A percentile compares a stretch with the other conserved stretches of the same genome.
Conservation (phyloP, 225 moss, liverwort and hornwort species). For the Antitrichia curtipendula region DNA sequence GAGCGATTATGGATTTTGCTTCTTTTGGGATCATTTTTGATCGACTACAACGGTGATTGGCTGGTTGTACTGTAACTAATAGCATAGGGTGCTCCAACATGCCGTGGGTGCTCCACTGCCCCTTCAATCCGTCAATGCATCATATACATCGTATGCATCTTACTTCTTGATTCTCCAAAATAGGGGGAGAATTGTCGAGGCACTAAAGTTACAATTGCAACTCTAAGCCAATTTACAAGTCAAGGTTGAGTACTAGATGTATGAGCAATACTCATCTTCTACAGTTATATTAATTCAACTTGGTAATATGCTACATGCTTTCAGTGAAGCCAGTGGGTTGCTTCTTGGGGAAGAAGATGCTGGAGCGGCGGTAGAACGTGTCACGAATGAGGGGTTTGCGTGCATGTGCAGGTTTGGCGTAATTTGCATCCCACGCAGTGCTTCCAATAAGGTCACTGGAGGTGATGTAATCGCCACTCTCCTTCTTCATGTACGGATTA, state of each 20-base stretch:
- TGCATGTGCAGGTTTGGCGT: conserved; percentile 78
- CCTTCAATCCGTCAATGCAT: neutral
- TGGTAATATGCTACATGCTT: neutral
- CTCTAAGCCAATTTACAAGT: neutral
- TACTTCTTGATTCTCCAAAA: neutral
- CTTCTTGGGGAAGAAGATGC: conserved; percentile 72
- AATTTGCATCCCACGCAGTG: conserved; percentile 57
- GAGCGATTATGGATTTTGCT: neutral
- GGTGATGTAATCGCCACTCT: conserved; percentile 52
- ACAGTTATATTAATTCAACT: neutral
- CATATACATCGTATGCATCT: neutral
- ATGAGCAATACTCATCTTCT: neutral
- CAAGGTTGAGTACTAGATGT: neutral
- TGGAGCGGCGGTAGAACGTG: conserved; percentile 74
- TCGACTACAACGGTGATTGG: neutral
- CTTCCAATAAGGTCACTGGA: conserved; percentile 54
- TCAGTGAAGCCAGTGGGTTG: conserved; percentile 48
- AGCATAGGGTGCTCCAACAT: neutral
- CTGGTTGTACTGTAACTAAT: neutral
- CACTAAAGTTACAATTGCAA: neutral
- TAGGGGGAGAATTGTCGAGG: neutral
- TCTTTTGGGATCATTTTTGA: neutral
- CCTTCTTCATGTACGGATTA: conserved; percentile 63
- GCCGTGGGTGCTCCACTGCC: too few relatives aligned
- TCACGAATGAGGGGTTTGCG: conserved; percentile 78